Evolutionary conservation across 164 flowering plant genomes (phyloP).

Genomic region (Taxillus chinensis): DNA sequence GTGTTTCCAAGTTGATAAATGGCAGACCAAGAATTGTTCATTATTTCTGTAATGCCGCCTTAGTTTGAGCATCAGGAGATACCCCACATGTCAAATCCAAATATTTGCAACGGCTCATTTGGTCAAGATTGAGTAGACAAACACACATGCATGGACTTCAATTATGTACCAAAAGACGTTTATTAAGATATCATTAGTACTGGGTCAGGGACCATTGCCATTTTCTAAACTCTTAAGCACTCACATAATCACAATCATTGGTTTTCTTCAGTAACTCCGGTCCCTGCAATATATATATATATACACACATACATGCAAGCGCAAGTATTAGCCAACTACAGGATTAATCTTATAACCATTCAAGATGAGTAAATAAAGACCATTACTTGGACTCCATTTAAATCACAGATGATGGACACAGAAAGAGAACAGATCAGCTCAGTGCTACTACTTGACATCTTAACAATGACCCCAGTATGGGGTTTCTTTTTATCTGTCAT

Average conservation of each 20-base stretch:
- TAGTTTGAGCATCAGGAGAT: too few species aligned
- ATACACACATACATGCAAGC: background rate
- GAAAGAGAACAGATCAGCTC: constrained; percentile 61
- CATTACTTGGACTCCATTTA: constrained; percentile 39
- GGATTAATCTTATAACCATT: background rate
- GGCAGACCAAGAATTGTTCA: too few species aligned
- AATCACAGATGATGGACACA: constrained; percentile 64
- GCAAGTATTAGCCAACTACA: background rate
- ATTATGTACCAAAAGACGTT: background rate
- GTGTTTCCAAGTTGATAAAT: too few species aligned
- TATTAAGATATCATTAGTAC: background rate
- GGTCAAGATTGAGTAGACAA: background rate
- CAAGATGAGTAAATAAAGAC: constrained; percentile 1
- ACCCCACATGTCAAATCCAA: too few species aligned
- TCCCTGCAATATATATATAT: constrained; percentile 39
- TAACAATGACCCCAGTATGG: constrained; percentile 52
- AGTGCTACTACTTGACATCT: constrained; percentile 33
- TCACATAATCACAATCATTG: constrained; percentile 71
- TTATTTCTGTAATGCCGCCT: too few species aligned
- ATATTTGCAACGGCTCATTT: background rate
- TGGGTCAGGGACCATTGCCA: background rate
- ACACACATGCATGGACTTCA: background rate
- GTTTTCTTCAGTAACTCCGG: constrained; percentile 43
- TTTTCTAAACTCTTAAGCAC: constrained; percentile 15
- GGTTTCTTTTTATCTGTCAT: constrained; percentile 57